Evolutionary conservation across 1,284 basidiomycete species (phyloP).

Genomic region (Tylopilus sp.): DNA sequence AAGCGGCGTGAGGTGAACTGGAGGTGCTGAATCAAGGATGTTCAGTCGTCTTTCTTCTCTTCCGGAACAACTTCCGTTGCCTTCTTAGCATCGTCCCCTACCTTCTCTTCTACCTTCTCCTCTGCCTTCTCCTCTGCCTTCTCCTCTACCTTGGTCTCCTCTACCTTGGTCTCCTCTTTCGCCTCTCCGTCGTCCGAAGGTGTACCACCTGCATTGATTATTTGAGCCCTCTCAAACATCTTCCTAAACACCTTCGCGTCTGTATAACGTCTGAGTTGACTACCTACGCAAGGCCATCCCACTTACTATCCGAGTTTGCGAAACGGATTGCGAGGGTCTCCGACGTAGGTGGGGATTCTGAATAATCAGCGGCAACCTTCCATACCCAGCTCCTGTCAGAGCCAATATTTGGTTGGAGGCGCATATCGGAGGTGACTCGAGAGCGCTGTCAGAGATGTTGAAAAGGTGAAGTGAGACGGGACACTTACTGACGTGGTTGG

Average conservation of each 20-base stretch:
- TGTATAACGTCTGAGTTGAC: slow-evolving; percentile 32
- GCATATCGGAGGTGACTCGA: slow-evolving; percentile 87
- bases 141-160: slow-evolving; percentile 22
- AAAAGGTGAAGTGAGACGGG: neutral
- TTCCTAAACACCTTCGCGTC: slow-evolving; percentile 87
- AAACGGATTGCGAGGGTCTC: slow-evolving; percentile 99
- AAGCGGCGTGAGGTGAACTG: slow-evolving; percentile 4
- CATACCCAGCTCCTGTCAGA: slow-evolving; percentile 99
- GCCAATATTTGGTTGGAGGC: slow-evolving; percentile 95
- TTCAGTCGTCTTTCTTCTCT: slow-evolving; percentile 30
- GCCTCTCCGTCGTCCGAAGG: slow-evolving; percentile 29
- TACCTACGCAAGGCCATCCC: neutral
- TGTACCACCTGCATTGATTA: slow-evolving; percentile 51
- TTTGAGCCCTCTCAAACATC: slow-evolving; percentile 83
- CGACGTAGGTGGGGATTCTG: slow-evolving; percentile 82
- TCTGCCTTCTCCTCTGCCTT: slow-evolving; percentile 31
- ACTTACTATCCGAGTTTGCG: slow-evolving; percentile 93
- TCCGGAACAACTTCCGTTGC: slow-evolving; percentile 24
- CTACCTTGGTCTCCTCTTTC: slow-evolving; percentile 26
- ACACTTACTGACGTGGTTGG: slow-evolving; percentile 90
- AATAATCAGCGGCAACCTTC: slow-evolving; percentile 95
- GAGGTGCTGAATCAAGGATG: neutral
- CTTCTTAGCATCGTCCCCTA: slow-evolving; percentile 33
- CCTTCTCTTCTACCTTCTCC: slow-evolving; percentile 29
- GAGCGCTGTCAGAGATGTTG: slow-evolving; percentile 3